Conservation (phyloP, 306 rosid species). For the Medicago arabica region DNA sequence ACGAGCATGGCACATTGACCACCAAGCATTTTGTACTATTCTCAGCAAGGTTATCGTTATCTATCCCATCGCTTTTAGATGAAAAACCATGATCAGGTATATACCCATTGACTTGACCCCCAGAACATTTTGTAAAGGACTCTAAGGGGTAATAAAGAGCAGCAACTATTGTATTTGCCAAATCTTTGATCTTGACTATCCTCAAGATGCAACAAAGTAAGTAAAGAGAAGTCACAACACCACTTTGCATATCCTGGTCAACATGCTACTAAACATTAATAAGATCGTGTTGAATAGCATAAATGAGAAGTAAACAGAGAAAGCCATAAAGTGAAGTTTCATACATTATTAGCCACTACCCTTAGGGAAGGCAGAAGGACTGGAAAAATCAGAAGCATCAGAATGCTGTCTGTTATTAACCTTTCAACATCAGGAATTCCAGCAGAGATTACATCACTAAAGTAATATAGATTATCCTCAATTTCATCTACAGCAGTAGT, state of each 20-base stretch:
- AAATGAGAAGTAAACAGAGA: slow-evolving; percentile 38
- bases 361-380: slow-evolving; percentile 86
- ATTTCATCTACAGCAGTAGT: slow-evolving; percentile 83
- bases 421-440: slow-evolving; percentile 94
- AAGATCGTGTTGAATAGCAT: slow-evolving; percentile 32
- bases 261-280: slow-evolving; percentile 56
- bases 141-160: slow-evolving; percentile 76
- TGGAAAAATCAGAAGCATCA: slow-evolving; percentile 83
- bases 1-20: slow-evolving; percentile 44
- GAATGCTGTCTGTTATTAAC: slow-evolving; percentile 78
- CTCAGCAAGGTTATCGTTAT: slow-evolving; percentile 40
- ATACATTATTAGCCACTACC: slow-evolving; percentile 59
- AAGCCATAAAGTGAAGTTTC: slow-evolving; percentile 42
- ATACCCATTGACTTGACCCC: slow-evolving; percentile 61
- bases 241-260: slow-evolving; percentile 77
- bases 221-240: slow-evolving; percentile 80
- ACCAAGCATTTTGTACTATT: slow-evolving; percentile 40
- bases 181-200: slow-evolving; percentile 92
- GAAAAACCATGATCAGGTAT: slow-evolving; percentile 44
- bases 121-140: slow-evolving; percentile 53
- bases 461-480: slow-evolving; percentile 92
- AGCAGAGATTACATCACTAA: slow-evolving; percentile 88
- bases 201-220: slow-evolving; percentile 88
- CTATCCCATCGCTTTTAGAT: slow-evolving; percentile 55
- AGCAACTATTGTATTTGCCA: slow-evolving; percentile 83